Percentiles rank a stretch among this genome's conserved stretches.
Conservation (phyloP, 2,329 filamentous ascomycete species). For the Macrophomina phaseolina region DNA sequence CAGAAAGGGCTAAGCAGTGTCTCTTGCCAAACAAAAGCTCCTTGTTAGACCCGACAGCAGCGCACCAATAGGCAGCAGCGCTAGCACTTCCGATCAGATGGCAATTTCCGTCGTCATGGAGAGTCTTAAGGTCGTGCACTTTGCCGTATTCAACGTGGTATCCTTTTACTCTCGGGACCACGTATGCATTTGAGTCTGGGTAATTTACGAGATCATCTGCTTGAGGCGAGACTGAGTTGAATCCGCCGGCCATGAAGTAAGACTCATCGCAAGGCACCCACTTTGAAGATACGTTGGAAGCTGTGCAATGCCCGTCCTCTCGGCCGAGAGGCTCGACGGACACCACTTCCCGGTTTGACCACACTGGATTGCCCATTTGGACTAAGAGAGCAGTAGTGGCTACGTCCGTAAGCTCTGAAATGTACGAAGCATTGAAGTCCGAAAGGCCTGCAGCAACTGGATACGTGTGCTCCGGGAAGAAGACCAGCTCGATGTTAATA, state of each 20-base stretch:
- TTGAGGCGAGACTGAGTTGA: constrained; percentile 14
- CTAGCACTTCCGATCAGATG: constrained; percentile 1
- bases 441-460: constrained; percentile 3
- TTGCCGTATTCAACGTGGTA: constrained; percentile 18
- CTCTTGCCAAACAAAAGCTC: constrained; percentile 21
- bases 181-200: constrained; percentile 14
- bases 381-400: constrained; percentile 10
- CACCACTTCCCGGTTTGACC: background rate
- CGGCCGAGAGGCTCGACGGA: constrained; percentile 15
- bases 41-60: background rate
- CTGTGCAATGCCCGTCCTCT: constrained; percentile 1
- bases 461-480: constrained; percentile 14
- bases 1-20: background rate
- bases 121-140: constrained; percentile 4
- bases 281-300: background rate
- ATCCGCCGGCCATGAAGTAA: constrained; percentile 18
- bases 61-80: constrained; percentile 19
- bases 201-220: constrained; percentile 16
- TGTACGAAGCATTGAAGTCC: constrained; percentile 17
- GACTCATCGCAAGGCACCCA: constrained; percentile 20
- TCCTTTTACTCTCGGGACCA: constrained; percentile 13
- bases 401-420: background rate
- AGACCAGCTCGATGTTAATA: constrained; percentile 20
- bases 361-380: constrained; percentile 15
- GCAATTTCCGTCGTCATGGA: constrained; percentile 12